Percentiles rank a stretch among this genome's conserved stretches.
Conservation (phyloP, 2,329 filamentous ascomycete genomes). For the Neonectria faginata region DNA sequence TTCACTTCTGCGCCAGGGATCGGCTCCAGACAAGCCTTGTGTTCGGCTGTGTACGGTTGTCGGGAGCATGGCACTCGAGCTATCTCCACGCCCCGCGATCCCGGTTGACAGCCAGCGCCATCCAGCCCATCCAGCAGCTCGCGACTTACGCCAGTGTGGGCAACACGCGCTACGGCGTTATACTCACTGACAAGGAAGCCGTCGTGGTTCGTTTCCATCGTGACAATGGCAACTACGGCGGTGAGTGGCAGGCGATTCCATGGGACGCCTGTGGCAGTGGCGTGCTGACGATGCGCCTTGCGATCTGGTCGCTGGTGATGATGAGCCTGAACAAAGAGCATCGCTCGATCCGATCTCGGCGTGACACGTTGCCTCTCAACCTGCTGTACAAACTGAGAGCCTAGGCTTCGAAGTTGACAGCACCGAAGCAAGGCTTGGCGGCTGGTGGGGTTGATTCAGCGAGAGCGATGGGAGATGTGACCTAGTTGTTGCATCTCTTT, state of each 20-base stretch:
- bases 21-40: neutral
- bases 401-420: neutral
- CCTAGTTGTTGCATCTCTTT: too few relatives aligned
- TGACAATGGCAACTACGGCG: neutral
- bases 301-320: conserved; percentile 18
- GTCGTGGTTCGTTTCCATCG: neutral
- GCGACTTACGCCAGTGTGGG: neutral
- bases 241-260: conserved; percentile 12
- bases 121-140: neutral
- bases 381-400: neutral
- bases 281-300: conserved; percentile 2
- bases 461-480: too few relatives aligned
- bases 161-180: neutral
- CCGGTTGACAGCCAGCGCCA: neutral
- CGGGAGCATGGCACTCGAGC: conserved; percentile 7
- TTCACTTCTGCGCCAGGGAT: neutral
- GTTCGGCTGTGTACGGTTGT: neutral
- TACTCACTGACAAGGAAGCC: conserved; percentile 7
- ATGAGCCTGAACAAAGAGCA: conserved; percentile 10
- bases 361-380: neutral
- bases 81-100: neutral
- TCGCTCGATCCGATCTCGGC: neutral
- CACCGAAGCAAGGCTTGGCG: neutral
- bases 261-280: neutral
- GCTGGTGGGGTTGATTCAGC: too few relatives aligned